A percentile compares a stretch with the other conserved stretches of the same genome.
Evolutionary conservation across 2,329 filamentous ascomycete species (phyloP).

Genomic region (Dactylellina leptospora): DNA sequence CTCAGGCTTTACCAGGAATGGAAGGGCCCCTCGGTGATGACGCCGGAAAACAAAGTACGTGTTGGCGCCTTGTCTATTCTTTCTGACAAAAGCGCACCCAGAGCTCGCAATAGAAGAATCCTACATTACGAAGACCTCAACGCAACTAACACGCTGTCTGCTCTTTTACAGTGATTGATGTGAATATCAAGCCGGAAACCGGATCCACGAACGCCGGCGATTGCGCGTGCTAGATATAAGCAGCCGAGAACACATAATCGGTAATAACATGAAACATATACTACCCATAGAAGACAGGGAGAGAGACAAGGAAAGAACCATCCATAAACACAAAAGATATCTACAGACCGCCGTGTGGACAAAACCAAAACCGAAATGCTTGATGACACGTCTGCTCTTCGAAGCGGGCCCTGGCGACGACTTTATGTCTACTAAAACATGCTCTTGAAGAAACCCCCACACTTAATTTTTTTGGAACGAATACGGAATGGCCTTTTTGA

Average conservation of each 20-base stretch:
- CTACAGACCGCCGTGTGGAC: no score
- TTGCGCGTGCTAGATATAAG: slow-evolving; percentile 71
- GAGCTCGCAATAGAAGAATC: background rate
- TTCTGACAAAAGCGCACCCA: slow-evolving; percentile 11
- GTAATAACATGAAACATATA: background rate
- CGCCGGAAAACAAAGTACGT: slow-evolving; percentile 66
- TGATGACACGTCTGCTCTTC: no score
- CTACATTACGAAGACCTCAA: slow-evolving; percentile 72
- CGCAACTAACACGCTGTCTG: slow-evolving; percentile 35
- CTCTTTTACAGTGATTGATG: slow-evolving; percentile 84
- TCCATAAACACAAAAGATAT: no score
- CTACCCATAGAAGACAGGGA: background rate
- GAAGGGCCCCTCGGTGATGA: slow-evolving; percentile 84
- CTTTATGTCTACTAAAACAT: no score
- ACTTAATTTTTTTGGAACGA: background rate
- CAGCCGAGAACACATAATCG: slow-evolving; percentile 77
- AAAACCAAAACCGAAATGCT: no score
- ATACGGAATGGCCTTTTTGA: slow-evolving; percentile 11
- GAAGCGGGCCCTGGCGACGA: no score
- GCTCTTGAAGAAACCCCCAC: slow-evolving; percentile 12
- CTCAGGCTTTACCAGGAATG: slow-evolving; percentile 96
- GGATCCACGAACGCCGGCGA: slow-evolving; percentile 75
- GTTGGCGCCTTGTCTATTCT: slow-evolving; percentile 60
- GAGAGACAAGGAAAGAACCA: background rate
- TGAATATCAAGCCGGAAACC: slow-evolving; percentile 75